phyloP scores from a whole-genome alignment of 495 filamentous ascomycete genomes.

The Talaromyces proteolyticus region DNA sequence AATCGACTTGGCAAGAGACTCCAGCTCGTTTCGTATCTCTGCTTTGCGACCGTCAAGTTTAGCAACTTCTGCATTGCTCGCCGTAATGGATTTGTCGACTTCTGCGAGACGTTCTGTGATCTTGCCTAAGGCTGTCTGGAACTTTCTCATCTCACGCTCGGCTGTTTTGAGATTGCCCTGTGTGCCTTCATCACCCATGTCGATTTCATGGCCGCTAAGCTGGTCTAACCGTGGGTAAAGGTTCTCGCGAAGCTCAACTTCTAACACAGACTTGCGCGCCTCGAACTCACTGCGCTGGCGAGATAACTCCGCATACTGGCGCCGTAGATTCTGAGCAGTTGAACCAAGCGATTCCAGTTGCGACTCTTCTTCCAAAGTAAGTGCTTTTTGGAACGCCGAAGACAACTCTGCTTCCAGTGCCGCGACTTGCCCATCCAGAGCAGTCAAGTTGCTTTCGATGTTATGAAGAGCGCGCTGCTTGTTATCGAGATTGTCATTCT shows the following conservation, averaged over 20 bases:
- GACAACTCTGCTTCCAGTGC: slow-evolving; percentile 72
- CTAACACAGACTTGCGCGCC: slow-evolving; percentile 68
- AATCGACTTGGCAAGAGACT: slow-evolving; percentile 74
- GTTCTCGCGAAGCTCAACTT: slow-evolving; percentile 82
- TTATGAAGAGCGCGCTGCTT: slow-evolving; percentile 65
- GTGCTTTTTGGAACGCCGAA: slow-evolving; percentile 86
- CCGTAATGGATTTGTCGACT: slow-evolving; percentile 67
- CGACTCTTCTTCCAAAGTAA: slow-evolving; percentile 76
- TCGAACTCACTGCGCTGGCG: slow-evolving; percentile 73
- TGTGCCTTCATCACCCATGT: slow-evolving; percentile 54
- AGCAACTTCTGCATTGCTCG: slow-evolving; percentile 49
- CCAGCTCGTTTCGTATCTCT: slow-evolving; percentile 60
- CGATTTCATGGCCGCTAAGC: slow-evolving; percentile 70
- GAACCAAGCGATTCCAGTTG: slow-evolving; percentile 65
- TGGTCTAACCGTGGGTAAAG: slow-evolving; percentile 81
- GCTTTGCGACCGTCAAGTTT: slow-evolving; percentile 57
- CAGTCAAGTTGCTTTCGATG: slow-evolving; percentile 69
- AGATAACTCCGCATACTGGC: slow-evolving; percentile 67
- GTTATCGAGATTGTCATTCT: slow-evolving; percentile 66
- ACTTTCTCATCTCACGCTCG: slow-evolving; percentile 74
- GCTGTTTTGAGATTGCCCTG: slow-evolving; percentile 69
- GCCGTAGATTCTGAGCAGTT: slow-evolving; percentile 64
- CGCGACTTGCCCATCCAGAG: slow-evolving; percentile 64
- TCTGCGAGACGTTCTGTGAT: slow-evolving; percentile 63
- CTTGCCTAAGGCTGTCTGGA: slow-evolving; percentile 53